Evolutionary conservation across 2,329 filamentous ascomycete species (phyloP), one percentile per base, ranked within the genome.

Genomic region (Lachnellula hyalina): DNA sequence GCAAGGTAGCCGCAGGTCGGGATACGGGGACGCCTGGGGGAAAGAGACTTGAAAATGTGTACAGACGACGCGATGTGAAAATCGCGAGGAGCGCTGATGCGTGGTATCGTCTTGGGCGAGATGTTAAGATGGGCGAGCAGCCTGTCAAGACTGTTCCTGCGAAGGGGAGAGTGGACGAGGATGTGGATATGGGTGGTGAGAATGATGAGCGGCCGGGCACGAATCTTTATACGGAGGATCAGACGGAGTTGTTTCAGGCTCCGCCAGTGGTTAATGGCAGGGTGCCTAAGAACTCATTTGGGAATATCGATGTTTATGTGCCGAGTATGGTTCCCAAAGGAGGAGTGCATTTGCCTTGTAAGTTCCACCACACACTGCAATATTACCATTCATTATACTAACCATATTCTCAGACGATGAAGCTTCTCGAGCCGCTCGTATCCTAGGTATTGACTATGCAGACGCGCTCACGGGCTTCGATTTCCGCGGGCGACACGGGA

Each of bases 271-370:
- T 88, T 3, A 74, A 84, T 50, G 92, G 91, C 0, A 76, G 78
- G 12, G 80, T 97, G 1, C 93, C 94, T 0, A 93, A 90, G 72
- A 99, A 99, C 68, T 85, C 87, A 17, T 99, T 90, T 70, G 91
- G 91, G 11, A 99, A 99, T 67, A 86, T 97, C 56, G 94, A 97
- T 66, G 81, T 96, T 40, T 97, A 93, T 68, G 91, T 96, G 11
- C 86, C 90, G 0, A 90, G 84, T 58, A 97, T 99, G 94, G 78
- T 97, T 0, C 94, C 94, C 0, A 72, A 74, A 41, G 93, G 94
- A 0, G 92, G 89, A 1, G 79, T 84, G 2, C 90, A 97, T 69
- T 75, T 97, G 9, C 78, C 79, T 2, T 73, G 82, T 51, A 77
- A 77, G 58, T 59, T 34, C 38, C 23, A 40, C 8, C 17, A 7